Percentiles rank a stretch among this genome's conserved stretches.
Conservation (phyloP, 345 rosid species). For the Zanthoxylum bungeanum region DNA sequence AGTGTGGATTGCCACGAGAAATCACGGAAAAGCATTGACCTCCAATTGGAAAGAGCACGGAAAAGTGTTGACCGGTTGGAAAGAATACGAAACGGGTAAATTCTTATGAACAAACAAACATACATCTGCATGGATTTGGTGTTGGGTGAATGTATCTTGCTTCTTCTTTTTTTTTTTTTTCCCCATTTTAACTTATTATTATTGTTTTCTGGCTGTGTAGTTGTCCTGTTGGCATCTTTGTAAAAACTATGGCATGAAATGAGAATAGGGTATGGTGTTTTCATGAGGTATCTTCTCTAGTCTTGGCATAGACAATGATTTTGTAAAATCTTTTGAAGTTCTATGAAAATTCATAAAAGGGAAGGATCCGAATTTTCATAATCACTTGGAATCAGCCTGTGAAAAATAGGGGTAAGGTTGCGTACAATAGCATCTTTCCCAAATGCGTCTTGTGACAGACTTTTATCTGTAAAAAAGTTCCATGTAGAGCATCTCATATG, state of each 20-base stretch:
- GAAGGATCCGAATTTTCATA: background rate
- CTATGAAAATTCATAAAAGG: background rate
- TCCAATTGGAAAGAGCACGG: constrained; percentile 68
- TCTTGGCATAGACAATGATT: background rate
- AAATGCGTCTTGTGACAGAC: no score
- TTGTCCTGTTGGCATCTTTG: constrained; percentile 27
- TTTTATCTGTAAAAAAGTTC: background rate
- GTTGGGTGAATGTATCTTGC: constrained; percentile 23
- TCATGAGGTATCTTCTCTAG: constrained; percentile 2
- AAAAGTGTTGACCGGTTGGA: constrained; percentile 92
- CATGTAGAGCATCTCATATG: no score
- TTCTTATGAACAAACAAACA: background rate
- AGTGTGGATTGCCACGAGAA: constrained; percentile 94
- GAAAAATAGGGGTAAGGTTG: no score
- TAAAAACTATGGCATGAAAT: constrained; percentile 18
- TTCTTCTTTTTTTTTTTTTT: constrained; percentile 3
- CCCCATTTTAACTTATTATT: background rate
- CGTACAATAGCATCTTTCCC: no score
- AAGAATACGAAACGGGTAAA: constrained; percentile 55
- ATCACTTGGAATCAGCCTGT: no score
- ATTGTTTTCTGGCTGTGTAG: constrained; percentile 25
- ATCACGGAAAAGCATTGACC: constrained; percentile 69
- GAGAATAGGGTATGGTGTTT: constrained; percentile 25
- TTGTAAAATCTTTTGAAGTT: no score
- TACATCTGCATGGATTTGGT: constrained; percentile 13